phyloP scores from a whole-genome alignment of 108 stramenopile genomes.

The Phaeodactylum tricornutum region DNA sequence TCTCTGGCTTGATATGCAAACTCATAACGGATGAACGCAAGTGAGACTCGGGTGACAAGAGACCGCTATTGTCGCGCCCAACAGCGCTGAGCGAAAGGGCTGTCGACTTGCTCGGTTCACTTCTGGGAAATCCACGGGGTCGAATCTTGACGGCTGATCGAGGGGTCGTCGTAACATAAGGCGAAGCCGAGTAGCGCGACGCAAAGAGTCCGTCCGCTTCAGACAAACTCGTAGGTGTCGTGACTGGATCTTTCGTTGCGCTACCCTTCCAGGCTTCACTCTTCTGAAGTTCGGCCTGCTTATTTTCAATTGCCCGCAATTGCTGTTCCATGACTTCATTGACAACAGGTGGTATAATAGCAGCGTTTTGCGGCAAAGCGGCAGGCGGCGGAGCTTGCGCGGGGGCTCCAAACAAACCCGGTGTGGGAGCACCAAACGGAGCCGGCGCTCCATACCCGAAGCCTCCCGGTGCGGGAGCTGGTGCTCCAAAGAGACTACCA shows the following conservation, averaged over 20 bases:
- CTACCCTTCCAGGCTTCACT: slow-evolving; percentile 51
- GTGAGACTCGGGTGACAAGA: slow-evolving; percentile 43
- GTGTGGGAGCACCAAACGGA: slow-evolving; percentile 25
- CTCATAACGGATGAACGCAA: slow-evolving; percentile 44
- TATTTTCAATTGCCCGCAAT: slow-evolving; percentile 63
- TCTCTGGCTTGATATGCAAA: no score
- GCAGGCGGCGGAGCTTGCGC: slow-evolving; percentile 14
- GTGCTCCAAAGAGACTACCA: slow-evolving; percentile 30
- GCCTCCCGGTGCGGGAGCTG: slow-evolving; percentile 28
- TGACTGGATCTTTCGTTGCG: not conserved
- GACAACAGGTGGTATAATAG: slow-evolving; percentile 47
- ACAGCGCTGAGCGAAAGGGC: slow-evolving; percentile 1
- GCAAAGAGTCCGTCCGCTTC: slow-evolving; percentile 1
- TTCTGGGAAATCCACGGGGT: slow-evolving; percentile 62
- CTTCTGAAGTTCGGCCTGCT: slow-evolving; percentile 66
- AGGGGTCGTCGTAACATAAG: slow-evolving; percentile 24
- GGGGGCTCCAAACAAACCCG: slow-evolving; percentile 26
- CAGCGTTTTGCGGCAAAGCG: slow-evolving; percentile 13
- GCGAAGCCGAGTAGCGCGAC: not conserved
- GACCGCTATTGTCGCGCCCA: slow-evolving; percentile 2
- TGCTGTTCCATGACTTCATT: slow-evolving; percentile 63
- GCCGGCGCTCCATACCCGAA: slow-evolving; percentile 17
- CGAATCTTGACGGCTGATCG: slow-evolving; percentile 60
- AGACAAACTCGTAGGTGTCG: slow-evolving; percentile 3
- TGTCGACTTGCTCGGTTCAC: slow-evolving; percentile 8